Conservation (phyloP, 495 filamentous ascomycete species). For the Penicillium canescens region DNA sequence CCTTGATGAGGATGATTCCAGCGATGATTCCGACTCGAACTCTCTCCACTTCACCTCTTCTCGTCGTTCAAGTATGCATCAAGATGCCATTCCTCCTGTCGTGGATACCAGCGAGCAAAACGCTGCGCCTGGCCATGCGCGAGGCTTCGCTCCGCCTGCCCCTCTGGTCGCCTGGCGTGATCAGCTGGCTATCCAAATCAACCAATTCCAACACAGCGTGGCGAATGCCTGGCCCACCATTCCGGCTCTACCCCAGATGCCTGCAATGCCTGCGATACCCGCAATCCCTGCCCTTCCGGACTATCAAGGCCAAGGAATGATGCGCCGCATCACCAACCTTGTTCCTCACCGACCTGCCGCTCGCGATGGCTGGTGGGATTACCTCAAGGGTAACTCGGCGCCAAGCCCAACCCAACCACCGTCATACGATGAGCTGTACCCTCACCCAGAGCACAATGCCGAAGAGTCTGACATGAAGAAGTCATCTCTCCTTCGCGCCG, state of each 20-base stretch:
- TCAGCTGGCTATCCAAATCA: slow-evolving; percentile 73
- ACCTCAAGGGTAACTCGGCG: slow-evolving; percentile 52
- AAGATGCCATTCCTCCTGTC: slow-evolving; percentile 28
- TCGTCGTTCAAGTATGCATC: slow-evolving; percentile 44
- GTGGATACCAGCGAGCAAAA: slow-evolving; percentile 26
- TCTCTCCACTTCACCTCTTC: slow-evolving; percentile 45
- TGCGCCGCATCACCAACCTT: slow-evolving; percentile 72
- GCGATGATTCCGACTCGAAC: slow-evolving; percentile 39
- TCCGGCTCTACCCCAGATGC: slow-evolving; percentile 55
- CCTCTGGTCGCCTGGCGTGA: slow-evolving; percentile 74
- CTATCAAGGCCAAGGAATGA: slow-evolving; percentile 71
- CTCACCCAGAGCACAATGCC: slow-evolving; percentile 45
- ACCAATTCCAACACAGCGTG: slow-evolving; percentile 75
- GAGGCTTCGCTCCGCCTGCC: slow-evolving; percentile 55
- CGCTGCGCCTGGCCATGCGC: slow-evolving; percentile 28
- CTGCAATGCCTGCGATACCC: slow-evolving; percentile 60
- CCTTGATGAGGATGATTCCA: slow-evolving; percentile 32
- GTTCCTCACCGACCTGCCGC: slow-evolving; percentile 59
- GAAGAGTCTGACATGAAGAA: slow-evolving; percentile 60
- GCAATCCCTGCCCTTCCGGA: slow-evolving; percentile 65
- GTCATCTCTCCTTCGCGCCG: slow-evolving; percentile 57
- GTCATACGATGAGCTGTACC: slow-evolving; percentile 81
- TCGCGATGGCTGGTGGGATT: slow-evolving; percentile 69
- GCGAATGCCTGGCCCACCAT: slow-evolving; percentile 69
- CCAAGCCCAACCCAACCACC: slow-evolving; percentile 58